Percentiles rank a stretch among this genome's conserved stretches.
Evolutionary conservation across 192 early-diverging fungal genomes (phyloP).

Genomic region (Jimgerdemannia flammicorona): DNA sequence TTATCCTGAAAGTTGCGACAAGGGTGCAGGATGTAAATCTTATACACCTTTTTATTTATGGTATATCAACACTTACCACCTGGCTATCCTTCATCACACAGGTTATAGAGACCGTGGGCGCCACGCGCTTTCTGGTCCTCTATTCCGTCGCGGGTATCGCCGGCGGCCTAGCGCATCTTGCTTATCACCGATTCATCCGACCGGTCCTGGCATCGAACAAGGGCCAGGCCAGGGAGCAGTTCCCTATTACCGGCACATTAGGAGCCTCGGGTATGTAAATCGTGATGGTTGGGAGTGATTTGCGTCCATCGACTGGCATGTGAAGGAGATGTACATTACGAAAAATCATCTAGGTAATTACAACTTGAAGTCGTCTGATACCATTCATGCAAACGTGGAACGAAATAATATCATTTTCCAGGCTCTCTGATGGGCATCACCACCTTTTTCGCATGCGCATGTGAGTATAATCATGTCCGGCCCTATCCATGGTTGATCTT

Average conservation of each 20-base stretch:
- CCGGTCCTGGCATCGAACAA: conserved; percentile 12
- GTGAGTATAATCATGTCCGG: conserved; percentile 15
- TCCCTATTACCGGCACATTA: conserved; percentile 25
- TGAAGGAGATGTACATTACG: no score
- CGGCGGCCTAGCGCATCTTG: conserved; percentile 28
- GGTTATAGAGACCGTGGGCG: conserved; percentile 34
- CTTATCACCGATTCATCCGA: conserved; percentile 32
- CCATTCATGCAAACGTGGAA: no score
- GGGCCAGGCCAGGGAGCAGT: not conserved
- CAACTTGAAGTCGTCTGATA: not conserved
- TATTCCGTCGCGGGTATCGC: conserved; percentile 38
- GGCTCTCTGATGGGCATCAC: conserved; percentile 43
- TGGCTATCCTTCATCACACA: not conserved
- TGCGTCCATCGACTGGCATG: not conserved
- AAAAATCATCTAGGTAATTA: no score
- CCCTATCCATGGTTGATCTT: no score
- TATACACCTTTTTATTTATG: conserved; percentile 17
- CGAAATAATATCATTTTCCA: not conserved
- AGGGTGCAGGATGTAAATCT: no score
- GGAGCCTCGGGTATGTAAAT: conserved; percentile 42
- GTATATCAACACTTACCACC: conserved; percentile 8
- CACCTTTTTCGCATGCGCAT: conserved; percentile 40
- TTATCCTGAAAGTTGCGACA: no score
- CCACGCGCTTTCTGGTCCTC: conserved; percentile 34
- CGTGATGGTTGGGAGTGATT: not conserved